These are phyloP conservation scores for Glebionis coronaria DNA, from an alignment of 129 eudicot species.

Conservation along the genomic window DNA sequence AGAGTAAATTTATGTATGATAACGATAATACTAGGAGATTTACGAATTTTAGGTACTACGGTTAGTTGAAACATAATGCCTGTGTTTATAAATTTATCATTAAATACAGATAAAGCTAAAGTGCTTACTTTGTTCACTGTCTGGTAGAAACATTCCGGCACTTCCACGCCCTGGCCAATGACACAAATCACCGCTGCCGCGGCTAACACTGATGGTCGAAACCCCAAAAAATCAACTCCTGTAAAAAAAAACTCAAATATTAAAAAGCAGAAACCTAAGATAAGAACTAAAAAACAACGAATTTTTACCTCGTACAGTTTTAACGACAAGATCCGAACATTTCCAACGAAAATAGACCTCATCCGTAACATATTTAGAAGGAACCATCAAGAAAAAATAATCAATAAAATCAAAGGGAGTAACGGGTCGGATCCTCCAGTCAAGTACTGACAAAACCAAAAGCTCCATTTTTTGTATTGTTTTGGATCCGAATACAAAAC, in stretches of 20 bases:
- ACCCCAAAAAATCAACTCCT: conserved; percentile 47
- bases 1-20: background rate
- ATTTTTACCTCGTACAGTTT: conserved; percentile 46
- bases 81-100: background rate
- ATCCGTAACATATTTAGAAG: background rate
- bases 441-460: conserved; percentile 45
- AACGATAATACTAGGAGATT: no score
- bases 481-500: conserved; percentile 44
- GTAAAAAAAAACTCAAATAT: background rate
- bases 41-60: no score
- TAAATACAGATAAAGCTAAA: background rate
- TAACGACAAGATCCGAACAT: conserved; percentile 50
- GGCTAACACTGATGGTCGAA: conserved; percentile 50
- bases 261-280: background rate
- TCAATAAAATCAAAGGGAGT: conserved; percentile 56
- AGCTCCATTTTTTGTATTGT: conserved; percentile 62
- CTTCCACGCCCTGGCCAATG: conserved; percentile 32
- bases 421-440: conserved; percentile 53
- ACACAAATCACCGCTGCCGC: conserved; percentile 54
- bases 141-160: conserved; percentile 43
- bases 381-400: conserved; percentile 42
- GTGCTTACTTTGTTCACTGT: conserved; percentile 45
- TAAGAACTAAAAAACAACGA: background rate
- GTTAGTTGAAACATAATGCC: background rate
- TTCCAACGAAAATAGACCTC: conserved; percentile 7